Evolutionary conservation across 2,329 filamentous ascomycete genomes (phyloP).

Genomic region (Coleophoma cylindrospora): DNA sequence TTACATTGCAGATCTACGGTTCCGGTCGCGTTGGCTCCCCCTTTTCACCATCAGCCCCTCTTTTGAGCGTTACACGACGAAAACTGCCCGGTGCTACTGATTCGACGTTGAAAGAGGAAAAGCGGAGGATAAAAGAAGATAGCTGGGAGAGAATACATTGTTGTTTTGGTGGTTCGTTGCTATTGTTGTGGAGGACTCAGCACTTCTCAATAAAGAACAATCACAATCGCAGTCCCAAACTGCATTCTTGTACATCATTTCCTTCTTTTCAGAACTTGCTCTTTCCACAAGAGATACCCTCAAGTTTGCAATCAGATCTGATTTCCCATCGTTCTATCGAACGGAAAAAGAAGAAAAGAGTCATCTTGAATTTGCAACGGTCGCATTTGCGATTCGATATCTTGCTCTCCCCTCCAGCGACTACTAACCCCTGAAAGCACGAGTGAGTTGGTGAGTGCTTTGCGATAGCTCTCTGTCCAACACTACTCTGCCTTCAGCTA

Average conservation of each 20-base stretch:
- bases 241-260: conserved; percentile 31
- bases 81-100: too few species aligned
- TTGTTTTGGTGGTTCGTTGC: conserved; percentile 16
- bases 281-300: conserved; percentile 24
- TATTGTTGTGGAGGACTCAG: conserved; percentile 21
- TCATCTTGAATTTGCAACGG: conserved; percentile 25
- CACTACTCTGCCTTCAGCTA: too few species aligned
- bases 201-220: conserved; percentile 14
- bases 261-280: conserved; percentile 22
- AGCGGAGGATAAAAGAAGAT: conserved; percentile 7
- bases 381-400: conserved; percentile 21
- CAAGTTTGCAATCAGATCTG: conserved; percentile 31
- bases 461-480: conserved; percentile 9
- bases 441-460: conserved; percentile 17
- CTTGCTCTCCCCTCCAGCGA: conserved; percentile 17
- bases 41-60: too few species aligned
- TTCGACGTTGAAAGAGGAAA: not conserved
- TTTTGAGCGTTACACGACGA: too few species aligned
- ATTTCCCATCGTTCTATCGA: conserved; percentile 28
- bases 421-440: conserved; percentile 18
- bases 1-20: too few species aligned
- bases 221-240: conserved; percentile 20
- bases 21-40: too few species aligned
- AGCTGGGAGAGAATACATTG: conserved; percentile 7
- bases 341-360: conserved; percentile 28